These are phyloP conservation scores for Ophiostoma perfectum DNA, from an alignment of 2,329 filamentous ascomycete species.

Conservation along the genomic window DNA sequence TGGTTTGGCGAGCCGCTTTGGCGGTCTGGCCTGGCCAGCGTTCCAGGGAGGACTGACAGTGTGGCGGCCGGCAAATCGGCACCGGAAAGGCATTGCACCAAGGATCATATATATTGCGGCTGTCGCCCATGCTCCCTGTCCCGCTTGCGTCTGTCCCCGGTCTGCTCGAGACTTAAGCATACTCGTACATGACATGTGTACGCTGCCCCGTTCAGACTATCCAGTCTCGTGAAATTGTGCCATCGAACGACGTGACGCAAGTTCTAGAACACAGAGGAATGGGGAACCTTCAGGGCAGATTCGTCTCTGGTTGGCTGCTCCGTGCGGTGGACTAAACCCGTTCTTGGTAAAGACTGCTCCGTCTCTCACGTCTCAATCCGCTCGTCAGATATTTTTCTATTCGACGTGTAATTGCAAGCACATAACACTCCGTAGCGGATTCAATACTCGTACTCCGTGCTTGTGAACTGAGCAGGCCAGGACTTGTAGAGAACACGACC, in stretches of 20 bases:
- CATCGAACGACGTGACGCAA: background rate
- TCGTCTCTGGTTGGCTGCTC: too few species aligned
- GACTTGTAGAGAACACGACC: too few species aligned
- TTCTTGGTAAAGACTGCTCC: conserved; percentile 2
- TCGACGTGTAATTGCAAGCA: background rate
- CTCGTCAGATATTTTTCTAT: background rate
- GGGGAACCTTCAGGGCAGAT: too few species aligned
- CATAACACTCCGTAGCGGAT: background rate
- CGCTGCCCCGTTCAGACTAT: background rate
- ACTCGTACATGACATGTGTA: background rate
- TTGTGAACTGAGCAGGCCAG: too few species aligned
- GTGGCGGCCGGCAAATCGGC: background rate
- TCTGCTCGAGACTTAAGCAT: background rate
- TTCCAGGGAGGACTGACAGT: background rate
- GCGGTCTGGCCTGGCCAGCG: background rate
- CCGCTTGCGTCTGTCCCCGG: background rate
- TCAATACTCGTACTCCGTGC: too few species aligned
- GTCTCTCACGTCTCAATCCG: background rate
- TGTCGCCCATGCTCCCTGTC: background rate
- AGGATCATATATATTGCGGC: background rate
- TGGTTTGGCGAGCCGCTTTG: background rate
- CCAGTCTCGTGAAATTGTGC: background rate
- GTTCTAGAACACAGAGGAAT: background rate
- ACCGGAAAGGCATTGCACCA: background rate
- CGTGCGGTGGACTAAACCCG: background rate